These are phyloP conservation scores for Macrotyloma uniflorum DNA, from an alignment of 306 rosid species.

Conservation along the genomic window DNA sequence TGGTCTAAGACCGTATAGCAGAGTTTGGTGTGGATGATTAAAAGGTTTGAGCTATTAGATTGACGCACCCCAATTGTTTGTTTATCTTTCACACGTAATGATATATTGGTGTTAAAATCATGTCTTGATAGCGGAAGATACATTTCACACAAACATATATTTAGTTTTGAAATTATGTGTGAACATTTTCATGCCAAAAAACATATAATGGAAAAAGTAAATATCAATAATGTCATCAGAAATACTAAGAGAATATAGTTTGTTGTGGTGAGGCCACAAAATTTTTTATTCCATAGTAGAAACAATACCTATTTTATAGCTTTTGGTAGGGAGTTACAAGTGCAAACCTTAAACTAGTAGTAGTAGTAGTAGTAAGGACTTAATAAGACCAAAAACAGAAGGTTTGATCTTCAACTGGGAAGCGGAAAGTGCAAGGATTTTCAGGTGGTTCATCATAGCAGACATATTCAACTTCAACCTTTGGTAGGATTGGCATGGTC, in stretches of 20 bases:
- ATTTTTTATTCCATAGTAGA: background rate
- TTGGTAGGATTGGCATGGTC: constrained; percentile 45
- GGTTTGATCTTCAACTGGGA: constrained; percentile 55
- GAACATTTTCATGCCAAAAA: no score
- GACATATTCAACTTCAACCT: constrained; percentile 48
- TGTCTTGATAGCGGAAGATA: no score
- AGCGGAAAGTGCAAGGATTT: constrained; percentile 43
- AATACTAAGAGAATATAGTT: background rate
- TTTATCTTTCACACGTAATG: no score
- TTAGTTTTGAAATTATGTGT: no score
- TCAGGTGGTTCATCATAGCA: constrained; percentile 45
- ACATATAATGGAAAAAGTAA: no score
- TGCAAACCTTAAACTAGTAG: background rate
- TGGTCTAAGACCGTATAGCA: background rate
- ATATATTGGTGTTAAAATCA: no score
- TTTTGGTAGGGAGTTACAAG: constrained; percentile 23
- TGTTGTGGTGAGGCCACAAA: background rate
- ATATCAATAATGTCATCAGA: background rate
- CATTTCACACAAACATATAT: no score
- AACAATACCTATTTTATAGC: background rate
- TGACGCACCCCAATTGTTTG: no score
- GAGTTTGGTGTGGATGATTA: no score
- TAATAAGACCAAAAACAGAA: constrained; percentile 59
- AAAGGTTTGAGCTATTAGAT: no score
- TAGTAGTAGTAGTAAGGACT: background rate